These are phyloP conservation scores for Rhipidocladum racemiflorum DNA, from an alignment of 176 grass and related monocot species.

Conservation along the genomic window DNA sequence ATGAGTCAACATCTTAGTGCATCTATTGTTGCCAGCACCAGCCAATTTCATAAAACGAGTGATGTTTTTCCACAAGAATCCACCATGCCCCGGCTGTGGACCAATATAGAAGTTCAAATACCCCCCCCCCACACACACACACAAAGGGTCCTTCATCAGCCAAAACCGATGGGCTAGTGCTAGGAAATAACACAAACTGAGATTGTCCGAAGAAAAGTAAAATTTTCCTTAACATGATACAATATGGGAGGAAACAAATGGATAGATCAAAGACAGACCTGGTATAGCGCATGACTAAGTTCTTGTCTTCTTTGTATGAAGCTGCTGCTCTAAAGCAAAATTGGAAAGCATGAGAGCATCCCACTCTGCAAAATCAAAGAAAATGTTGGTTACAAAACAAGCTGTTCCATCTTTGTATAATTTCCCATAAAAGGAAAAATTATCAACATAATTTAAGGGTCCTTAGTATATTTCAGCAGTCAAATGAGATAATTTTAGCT, in stretches of 20 bases:
- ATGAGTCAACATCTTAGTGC: background rate
- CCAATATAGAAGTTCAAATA: too few relatives aligned
- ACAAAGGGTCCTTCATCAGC: too few relatives aligned
- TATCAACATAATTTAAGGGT: background rate
- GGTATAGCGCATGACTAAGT: constrained; percentile 95
- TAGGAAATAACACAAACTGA: background rate
- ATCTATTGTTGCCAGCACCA: background rate
- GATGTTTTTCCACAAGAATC: background rate
- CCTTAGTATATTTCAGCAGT: background rate
- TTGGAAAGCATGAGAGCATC: constrained; percentile 97
- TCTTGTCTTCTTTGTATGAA: constrained; percentile 95
- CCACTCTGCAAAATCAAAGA: constrained; percentile 62
- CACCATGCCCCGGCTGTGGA: too few relatives aligned
- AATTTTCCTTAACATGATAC: background rate
- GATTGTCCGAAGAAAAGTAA: constrained; percentile 9
- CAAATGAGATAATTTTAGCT: constrained; percentile 9
- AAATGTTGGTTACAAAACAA: background rate
- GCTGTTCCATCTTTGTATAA: background rate
- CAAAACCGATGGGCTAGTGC: too few relatives aligned
- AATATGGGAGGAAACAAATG: background rate
- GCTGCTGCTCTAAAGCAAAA: too few relatives aligned
- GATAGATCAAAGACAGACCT: constrained; percentile 49
- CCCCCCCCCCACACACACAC: too few relatives aligned
- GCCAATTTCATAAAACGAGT: background rate
- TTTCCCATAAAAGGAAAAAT: background rate